Base-by-base conservation (phyloP, 129 eudicot species). In the sunflower (Helianthus annuus) region DNA sequence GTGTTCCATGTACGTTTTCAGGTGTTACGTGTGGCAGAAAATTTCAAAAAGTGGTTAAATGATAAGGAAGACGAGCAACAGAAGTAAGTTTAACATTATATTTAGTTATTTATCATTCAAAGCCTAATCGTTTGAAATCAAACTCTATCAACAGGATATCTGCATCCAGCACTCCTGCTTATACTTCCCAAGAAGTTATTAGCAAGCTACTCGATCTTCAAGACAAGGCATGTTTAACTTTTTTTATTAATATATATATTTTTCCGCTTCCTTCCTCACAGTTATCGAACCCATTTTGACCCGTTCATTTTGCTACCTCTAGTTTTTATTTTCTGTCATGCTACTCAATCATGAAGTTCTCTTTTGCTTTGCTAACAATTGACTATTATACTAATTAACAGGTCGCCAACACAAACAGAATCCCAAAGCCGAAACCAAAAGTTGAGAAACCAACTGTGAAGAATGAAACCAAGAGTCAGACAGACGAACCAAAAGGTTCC, bases 391-490 rank as follows among this genome's bases (percentile, higher is more conserved):
- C 39, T 74, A 82, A 44, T 61, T 68, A 71, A 39, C 78, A 94
- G 99, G 99, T 90, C 76, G 81, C 88, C 9, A 84, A 78, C 51
- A 78, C 90, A 17, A 81, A 90, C 69, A 86, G 78, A 77, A 94
- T 94, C 68, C 97, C 97, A 1, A 94, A 94, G 84, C 99, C 99
- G 56, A 94, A 90, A 77, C 99, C 97, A 1, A 94, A 90, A 68
- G 83, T 94, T 17, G 93, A 87, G 84, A 88, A 85, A 80, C 81
- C 85, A 6, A 49, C 38, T 12, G 85, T 79, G 27, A 87, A 87
- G 73, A 88, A 80, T 77, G 95, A 87, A 52, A 83, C 85, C 0
- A 85, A 84, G 61, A 80, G 34, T 72, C 76, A 40, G 56, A 83
- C 59, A 17, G 90, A 85, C 7, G 84, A 83, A 51, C 10, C 81